These are phyloP conservation scores for Wickerhamomyces pijperi DNA, from an alignment of 805 yeast species.

Conservation along the genomic window DNA sequence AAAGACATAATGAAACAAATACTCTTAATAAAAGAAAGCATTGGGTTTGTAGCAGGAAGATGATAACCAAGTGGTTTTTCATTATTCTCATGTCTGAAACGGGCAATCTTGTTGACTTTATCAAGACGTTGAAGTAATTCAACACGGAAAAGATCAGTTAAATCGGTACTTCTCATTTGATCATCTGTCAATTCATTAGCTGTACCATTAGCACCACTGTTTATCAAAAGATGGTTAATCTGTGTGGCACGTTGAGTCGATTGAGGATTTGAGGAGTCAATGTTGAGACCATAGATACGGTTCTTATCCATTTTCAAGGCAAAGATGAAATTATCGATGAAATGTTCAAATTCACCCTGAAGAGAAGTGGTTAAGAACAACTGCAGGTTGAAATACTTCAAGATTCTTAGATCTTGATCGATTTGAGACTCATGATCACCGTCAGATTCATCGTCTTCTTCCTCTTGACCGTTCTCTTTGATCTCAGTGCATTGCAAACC, in stretches of 20 bases:
- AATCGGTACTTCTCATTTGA: conserved; percentile 24
- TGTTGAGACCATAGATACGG: conserved; percentile 12
- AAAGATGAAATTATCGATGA: conserved; percentile 72
- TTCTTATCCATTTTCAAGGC: conserved; percentile 47
- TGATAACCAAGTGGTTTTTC: conserved; percentile 74
- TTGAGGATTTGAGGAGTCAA: conserved; percentile 15
- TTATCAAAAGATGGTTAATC: conserved; percentile 35
- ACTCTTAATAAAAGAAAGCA: conserved; percentile 68
- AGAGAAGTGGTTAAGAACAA: conserved; percentile 63
- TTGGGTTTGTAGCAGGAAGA: conserved; percentile 49
- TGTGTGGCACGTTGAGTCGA: conserved; percentile 59
- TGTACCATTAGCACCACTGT: conserved; percentile 26
- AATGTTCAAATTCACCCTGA: conserved; percentile 77
- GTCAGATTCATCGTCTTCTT: neutral
- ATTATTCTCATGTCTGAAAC: conserved; percentile 64
- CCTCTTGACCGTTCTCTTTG: conserved; percentile 19
- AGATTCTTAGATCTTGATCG: conserved; percentile 25
- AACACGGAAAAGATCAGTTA: conserved; percentile 44
- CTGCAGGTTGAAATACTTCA: conserved; percentile 72
- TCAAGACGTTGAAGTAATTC: conserved; percentile 60
- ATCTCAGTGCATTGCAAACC: conserved; percentile 45
- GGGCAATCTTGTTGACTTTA: conserved; percentile 53
- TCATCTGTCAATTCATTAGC: conserved; percentile 12
- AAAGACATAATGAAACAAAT: conserved; percentile 63
- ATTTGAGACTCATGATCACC: neutral